Percentiles rank a stretch among this genome's conserved stretches.
phyloP scores from a whole-genome alignment of 495 filamentous ascomycete species.

The Trichoderma virens region DNA sequence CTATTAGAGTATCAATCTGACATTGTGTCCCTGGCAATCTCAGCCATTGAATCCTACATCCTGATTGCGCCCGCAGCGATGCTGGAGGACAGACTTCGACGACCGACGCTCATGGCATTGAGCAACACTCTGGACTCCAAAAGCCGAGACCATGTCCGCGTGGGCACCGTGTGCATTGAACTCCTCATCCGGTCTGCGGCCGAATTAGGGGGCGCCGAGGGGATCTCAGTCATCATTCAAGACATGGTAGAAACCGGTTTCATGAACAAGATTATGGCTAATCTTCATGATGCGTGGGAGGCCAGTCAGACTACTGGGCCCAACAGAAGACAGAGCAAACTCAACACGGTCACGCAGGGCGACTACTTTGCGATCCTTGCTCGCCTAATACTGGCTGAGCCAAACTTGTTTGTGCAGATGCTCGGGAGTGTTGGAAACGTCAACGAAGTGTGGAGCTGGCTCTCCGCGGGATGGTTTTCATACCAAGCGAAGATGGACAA shows the following conservation, averaged over 20 bases:
- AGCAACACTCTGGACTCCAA: conserved; percentile 49
- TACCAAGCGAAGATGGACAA: conserved; percentile 79
- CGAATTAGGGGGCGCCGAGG: conserved; percentile 56
- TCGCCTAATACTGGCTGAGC: conserved; percentile 63
- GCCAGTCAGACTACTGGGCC: conserved; percentile 72
- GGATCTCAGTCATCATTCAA: conserved; percentile 55
- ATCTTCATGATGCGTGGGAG: conserved; percentile 62
- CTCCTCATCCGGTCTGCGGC: conserved; percentile 62
- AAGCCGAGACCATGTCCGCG: conserved; percentile 57
- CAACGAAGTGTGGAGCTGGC: conserved; percentile 57
- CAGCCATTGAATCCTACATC: conserved; percentile 66
- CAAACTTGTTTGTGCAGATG: conserved; percentile 55
- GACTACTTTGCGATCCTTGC: conserved; percentile 82
- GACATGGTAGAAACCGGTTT: conserved; percentile 63
- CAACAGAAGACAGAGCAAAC: conserved; percentile 49
- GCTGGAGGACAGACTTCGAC: conserved; percentile 55
- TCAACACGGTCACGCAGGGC: conserved; percentile 63
- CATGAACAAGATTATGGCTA: conserved; percentile 57
- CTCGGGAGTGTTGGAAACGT: conserved; percentile 31
- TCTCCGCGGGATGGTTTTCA: conserved; percentile 79
- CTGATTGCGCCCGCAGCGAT: conserved; percentile 68
- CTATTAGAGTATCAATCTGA: conserved; percentile 59
- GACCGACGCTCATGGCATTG: conserved; percentile 50
- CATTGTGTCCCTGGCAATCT: conserved; percentile 47
- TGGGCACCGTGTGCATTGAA: conserved; percentile 61